Base-by-base conservation (phyloP, 2,329 filamentous ascomycete genomes). In the Capronia americana region DNA sequence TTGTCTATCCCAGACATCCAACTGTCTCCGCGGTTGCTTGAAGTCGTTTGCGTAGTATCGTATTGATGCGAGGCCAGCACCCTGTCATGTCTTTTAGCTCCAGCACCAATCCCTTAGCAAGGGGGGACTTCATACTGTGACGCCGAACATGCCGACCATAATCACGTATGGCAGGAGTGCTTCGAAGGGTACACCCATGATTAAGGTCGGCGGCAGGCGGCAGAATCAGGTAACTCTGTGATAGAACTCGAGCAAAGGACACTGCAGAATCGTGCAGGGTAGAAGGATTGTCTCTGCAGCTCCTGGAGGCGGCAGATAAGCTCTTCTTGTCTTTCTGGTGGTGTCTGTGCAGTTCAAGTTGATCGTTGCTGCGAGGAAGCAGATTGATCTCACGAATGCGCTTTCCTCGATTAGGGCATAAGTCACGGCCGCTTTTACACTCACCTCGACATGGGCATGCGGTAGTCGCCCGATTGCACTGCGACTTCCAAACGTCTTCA, bases 131-230 rank as follows among this genome's bases (percentile, higher is more conserved):
- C 85, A 69, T 84, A 88, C 86, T 46, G 71, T 73, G 32, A 73
- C 66, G 46, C 70, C 70, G 59, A 73, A 73, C 60, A 73, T 66
- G 75, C 78, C 83, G 63, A 87, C 79, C 79, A 88, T 87, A 75
- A 89, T 85, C 72, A 82, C 87, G 76, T 88, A 89, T 57, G 87
- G 87, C 73, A 89, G 75, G 71, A 89, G 78, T 71, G 87, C 84
- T 80, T 90, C 87, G 77, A 89, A 89, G 53, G 87, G 87, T 69
- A 90, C 85, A 78, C 86, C 86, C 87, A 88, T 88, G 71, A 70
- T 82, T 75, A 74, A 57, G 28, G 34, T 48, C 12, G 34, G 38
- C 17, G 38, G 17, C 7, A 1, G 24, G 10, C 53, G 48, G 48
- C 20, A 51, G 48, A 7, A 28, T 28, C 23, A 23, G 48, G 48